Evolutionary conservation across 805 yeast species (phyloP).

Genomic region (Ogataea parapolymorpha): DNA sequence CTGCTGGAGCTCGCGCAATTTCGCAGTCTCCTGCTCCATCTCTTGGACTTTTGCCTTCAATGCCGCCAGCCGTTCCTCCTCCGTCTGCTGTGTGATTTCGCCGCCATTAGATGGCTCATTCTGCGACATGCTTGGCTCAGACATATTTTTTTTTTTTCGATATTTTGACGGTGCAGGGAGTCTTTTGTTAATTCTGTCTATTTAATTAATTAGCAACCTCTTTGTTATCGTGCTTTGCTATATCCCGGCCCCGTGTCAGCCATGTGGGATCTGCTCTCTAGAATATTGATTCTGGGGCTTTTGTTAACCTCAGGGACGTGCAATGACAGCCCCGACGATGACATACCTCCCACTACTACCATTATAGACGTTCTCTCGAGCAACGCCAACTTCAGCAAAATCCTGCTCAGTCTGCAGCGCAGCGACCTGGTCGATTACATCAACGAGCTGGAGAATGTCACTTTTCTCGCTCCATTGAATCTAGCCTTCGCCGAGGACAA

Average conservation of each 20-base stretch:
- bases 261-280: background rate
- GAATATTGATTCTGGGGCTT: background rate
- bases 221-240: background rate
- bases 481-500: constrained; percentile 52
- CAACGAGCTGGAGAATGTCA: constrained; percentile 58
- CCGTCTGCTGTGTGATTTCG: constrained; percentile 3
- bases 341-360: constrained; percentile 34
- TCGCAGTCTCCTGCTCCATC: constrained; percentile 63
- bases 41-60: constrained; percentile 46
- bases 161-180: constrained; percentile 3
- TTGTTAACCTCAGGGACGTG: background rate
- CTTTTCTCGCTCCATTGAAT: constrained; percentile 79
- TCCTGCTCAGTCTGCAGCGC: constrained; percentile 58
- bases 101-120: background rate
- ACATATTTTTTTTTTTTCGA: background rate
- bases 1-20: constrained; percentile 56
- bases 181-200: background rate
- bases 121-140: constrained; percentile 2
- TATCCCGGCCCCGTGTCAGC: background rate
- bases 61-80: constrained; percentile 30
- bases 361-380: constrained; percentile 69
- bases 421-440: constrained; percentile 60
- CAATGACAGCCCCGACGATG: constrained; percentile 9
- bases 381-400: constrained; percentile 63
- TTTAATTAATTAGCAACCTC: background rate